A percentile compares a stretch with the other conserved stretches of the same genome.
phyloP scores from a whole-genome alignment of 768 basidiomycete genomes.

The Russula ochroleuca region DNA sequence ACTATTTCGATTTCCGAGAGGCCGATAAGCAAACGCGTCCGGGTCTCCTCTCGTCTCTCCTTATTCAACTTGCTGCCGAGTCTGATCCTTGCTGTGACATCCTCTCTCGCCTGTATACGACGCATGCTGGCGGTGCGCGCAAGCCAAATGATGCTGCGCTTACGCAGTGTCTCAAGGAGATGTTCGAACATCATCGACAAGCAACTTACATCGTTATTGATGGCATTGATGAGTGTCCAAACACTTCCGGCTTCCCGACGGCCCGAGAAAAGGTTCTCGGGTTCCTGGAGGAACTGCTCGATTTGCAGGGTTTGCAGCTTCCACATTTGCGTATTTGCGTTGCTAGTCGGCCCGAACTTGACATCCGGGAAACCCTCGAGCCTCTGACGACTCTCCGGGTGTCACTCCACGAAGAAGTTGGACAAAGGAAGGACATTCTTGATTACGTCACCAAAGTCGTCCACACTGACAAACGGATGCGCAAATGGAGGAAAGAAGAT shows the following conservation, averaged over 20 bases:
- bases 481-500: conserved; percentile 7
- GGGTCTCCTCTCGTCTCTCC: conserved; percentile 11
- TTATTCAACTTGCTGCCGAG: conserved; percentile 4
- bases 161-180: conserved; percentile 1
- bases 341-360: conserved; percentile 6
- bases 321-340: conserved; percentile 10
- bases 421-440: conserved; percentile 1
- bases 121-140: not conserved
- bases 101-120: not conserved
- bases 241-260: not conserved
- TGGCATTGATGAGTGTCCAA: conserved; percentile 15
- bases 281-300: not conserved
- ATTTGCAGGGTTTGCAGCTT: not conserved
- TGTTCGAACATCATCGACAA: not conserved
- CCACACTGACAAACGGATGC: not conserved
- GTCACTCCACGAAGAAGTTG: conserved; percentile 13
- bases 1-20: conserved; percentile 18
- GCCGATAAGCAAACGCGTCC: conserved; percentile 1
- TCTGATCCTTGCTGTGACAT: conserved; percentile 1
- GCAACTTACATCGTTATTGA: conserved; percentile 9
- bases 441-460: conserved; percentile 3
- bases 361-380: conserved; percentile 1
- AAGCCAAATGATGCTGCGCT: conserved; percentile 1
- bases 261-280: conserved; percentile 8
- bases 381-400: not conserved